Percentiles rank a stretch among this genome's conserved stretches.
Evolutionary conservation across 2,329 filamentous ascomycete species (phyloP).

Genomic region (Xylariaceae sp.): DNA sequence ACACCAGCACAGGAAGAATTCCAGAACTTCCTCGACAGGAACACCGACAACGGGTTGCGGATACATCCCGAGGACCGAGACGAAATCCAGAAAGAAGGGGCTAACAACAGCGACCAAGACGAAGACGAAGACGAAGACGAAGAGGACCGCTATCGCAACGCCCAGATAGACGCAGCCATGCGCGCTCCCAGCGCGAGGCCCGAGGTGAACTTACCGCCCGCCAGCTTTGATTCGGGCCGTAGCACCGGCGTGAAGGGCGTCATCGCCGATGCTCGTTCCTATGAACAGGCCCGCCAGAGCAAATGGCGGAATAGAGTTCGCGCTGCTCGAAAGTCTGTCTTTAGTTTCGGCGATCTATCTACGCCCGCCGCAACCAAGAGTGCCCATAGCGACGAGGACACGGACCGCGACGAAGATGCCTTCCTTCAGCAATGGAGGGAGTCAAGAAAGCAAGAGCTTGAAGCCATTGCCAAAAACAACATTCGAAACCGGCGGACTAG

Average conservation of each 20-base stretch:
- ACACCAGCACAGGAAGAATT: conserved; percentile 70
- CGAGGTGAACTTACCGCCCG: conserved; percentile 63
- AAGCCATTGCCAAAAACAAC: conserved; percentile 58
- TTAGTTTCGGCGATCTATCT: conserved; percentile 47
- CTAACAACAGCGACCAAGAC: conserved; percentile 54
- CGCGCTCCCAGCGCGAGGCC: conserved; percentile 58
- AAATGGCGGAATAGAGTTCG: conserved; percentile 58
- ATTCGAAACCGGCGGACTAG: conserved; percentile 70
- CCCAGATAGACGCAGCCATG: conserved; percentile 66
- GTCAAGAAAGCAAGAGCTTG: conserved; percentile 75
- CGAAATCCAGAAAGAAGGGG: conserved; percentile 45
- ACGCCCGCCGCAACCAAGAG: conserved; percentile 37
- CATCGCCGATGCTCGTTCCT: conserved; percentile 80
- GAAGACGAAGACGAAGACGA: conserved; percentile 62
- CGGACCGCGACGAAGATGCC: conserved; percentile 69
- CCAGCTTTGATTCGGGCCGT: conserved; percentile 66
- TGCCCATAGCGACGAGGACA: conserved; percentile 51
- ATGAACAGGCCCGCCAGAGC: conserved; percentile 65
- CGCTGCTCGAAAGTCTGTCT: conserved; percentile 57
- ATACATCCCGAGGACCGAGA: conserved; percentile 63
- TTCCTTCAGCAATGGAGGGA: conserved; percentile 89
- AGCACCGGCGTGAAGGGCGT: conserved; percentile 86
- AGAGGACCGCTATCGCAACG: conserved; percentile 56
- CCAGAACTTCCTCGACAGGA: conserved; percentile 62
- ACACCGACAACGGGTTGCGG: conserved; percentile 46